These are phyloP conservation scores for Xylaria sp. DNA, from an alignment of 495 filamentous ascomycete genomes.

Conservation along the genomic window DNA sequence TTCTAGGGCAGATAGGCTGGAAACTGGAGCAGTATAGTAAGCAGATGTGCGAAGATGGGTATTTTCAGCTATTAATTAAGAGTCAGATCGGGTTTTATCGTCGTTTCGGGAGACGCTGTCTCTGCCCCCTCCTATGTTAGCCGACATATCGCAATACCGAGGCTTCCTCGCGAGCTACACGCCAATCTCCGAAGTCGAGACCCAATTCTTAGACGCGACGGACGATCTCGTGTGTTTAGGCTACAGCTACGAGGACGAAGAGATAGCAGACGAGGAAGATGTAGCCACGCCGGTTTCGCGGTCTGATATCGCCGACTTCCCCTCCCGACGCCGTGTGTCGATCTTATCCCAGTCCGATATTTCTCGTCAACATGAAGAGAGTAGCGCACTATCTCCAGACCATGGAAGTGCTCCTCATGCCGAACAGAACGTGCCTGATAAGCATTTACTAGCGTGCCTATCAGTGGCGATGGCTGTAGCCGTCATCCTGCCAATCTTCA, in stretches of 20 bases:
- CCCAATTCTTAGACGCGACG: conserved; percentile 68
- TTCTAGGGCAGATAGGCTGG: conserved; percentile 72
- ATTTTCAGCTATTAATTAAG: conserved; percentile 25
- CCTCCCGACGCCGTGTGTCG: conserved; percentile 29
- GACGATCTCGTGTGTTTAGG: conserved; percentile 70
- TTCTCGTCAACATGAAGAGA: conserved; percentile 32
- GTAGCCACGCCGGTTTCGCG: conserved; percentile 31
- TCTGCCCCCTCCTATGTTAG: conserved; percentile 60
- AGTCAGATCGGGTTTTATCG: conserved; percentile 71
- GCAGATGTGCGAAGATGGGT: conserved; percentile 39
- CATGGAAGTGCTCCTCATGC: not conserved
- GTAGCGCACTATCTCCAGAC: conserved; percentile 9
- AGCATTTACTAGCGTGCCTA: conserved; percentile 40
- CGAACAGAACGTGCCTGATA: not conserved
- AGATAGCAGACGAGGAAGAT: conserved; percentile 23
- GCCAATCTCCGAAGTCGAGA: conserved; percentile 71
- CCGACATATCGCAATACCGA: conserved; percentile 69
- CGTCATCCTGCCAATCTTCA: conserved; percentile 64
- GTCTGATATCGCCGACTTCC: conserved; percentile 27
- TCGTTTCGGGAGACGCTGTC: conserved; percentile 67
- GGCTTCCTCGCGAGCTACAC: conserved; percentile 66
- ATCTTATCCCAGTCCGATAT: conserved; percentile 34
- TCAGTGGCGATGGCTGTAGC: conserved; percentile 62
- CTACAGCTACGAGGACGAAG: conserved; percentile 34
- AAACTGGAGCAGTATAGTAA: conserved; percentile 88